Base-by-base conservation (phyloP, 176 grass and related monocot species). In the Tillandsia leiboldiana region DNA sequence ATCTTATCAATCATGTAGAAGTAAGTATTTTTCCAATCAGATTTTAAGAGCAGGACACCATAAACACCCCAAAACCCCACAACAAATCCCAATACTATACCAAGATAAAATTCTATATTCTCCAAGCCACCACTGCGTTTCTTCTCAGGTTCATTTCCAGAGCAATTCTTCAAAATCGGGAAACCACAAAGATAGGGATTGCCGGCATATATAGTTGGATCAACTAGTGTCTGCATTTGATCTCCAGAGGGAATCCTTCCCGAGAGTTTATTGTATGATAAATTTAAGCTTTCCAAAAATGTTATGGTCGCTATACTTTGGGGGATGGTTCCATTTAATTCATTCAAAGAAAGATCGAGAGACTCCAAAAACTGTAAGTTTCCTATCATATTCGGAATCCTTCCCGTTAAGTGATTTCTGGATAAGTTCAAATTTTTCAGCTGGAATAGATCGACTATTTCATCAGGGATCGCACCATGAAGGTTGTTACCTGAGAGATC, bases 221-320 rank as follows among this genome's bases (percentile, higher is more conserved):
- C 50, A 50, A 52, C 51, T 0, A 91, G 49, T 0, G 84, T 91
- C 13, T 84, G 75, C 7, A 91, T 70, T 26, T 90, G 87, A 0
- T 11, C 0, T 13, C 83, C 73, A 13, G 28, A 15, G 2, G 80
- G 83, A 6, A 91, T 78, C 51, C 3, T 64, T 53, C 83, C 83
- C 0, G 58, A 49, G 1, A 86, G 18, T 49, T 77, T 83, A 8
- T 90, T 86, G 9, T 80, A 71, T 0, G 87, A 86, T 2, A 90
- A 5, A 2, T 86, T 82, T 1, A 90, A 29, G 3, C 15, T 13
- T 28, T 51, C 17, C 3, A 90, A 15, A 64, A 11, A 83, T 12
- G 69, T 78, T 5, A 90, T 23, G 3, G 51, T 0, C 7, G 73
- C 23, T 0, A 86, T 23, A 49, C 28, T 54, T 1, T 14, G 0